Evolutionary conservation across 164 flowering plant genomes (phyloP), one percentile per base, ranked within the genome.

Genomic region (Vitis rotundifolia): DNA sequence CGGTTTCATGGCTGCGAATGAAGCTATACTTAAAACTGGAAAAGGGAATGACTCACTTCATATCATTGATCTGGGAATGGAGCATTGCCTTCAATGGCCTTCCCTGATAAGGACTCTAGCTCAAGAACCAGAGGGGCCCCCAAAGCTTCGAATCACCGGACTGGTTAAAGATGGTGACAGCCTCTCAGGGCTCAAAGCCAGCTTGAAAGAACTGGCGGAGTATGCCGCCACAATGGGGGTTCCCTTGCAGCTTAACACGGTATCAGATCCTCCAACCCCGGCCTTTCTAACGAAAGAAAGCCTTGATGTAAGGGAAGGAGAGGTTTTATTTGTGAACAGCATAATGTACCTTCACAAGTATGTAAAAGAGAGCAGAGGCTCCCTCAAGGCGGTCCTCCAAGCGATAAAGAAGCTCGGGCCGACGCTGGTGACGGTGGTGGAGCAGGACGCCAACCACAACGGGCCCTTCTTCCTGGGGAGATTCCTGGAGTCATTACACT

Each of bases 391-490:
- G 13, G 70, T 86, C 57, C 91, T 89, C 65, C 88, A 83, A 74
- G 84, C 87, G 37, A 74, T 87, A 19, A 83, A 77, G 81, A 87
- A 79, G 53, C 70, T 89, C 22, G 56, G 49, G 8, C 93, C 93
- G 11, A 50, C 71, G 2, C 60, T 86, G 13, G 66, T 89, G 4
- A 86, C 88, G 2, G 78, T 87, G 56, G 84, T 84, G 63, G 88
- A 89, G 62, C 89, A 87, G 69, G 91, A 87, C 37, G 87, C 91
- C 1, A 87, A 86, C 78, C 91, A 87, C 61, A 89, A 87, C 37
- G 91, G 93, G 12, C 86, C 91, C 0, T 87, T 89, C 81, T 87
- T 89, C 69, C 84, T 87, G 1, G 91, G 91, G 57, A 77, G 93
- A 60, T 89, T 89, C 68, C 81, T 84, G 5, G 91, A 89, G 64